Evolutionary conservation across 2,329 filamentous ascomycete species (phyloP).

Genomic region (Alternaria sp.): DNA sequence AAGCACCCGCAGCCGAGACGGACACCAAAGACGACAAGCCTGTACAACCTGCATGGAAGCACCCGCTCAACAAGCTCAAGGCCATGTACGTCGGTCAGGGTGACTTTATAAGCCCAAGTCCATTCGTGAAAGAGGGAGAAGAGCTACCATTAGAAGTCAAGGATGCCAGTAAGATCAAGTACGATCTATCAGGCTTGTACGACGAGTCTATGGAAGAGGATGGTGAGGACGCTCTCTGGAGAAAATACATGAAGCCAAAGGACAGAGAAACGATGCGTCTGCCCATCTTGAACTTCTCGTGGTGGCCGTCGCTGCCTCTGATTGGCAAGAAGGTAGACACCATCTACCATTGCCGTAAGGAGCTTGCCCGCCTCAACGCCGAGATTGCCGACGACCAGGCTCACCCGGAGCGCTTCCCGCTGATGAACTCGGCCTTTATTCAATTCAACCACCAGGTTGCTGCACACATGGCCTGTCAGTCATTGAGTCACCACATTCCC

Average conservation of each 20-base stretch:
- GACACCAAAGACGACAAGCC: slow-evolving; percentile 17
- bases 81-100: slow-evolving; percentile 26
- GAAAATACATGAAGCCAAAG: slow-evolving; percentile 78
- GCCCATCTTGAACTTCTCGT: slow-evolving; percentile 60
- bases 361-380: slow-evolving; percentile 84
- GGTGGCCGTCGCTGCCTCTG: slow-evolving; percentile 79
- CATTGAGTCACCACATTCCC: slow-evolving; percentile 86
- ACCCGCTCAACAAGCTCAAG: slow-evolving; percentile 32
- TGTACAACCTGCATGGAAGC: slow-evolving; percentile 19
- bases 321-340: slow-evolving; percentile 92
- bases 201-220: slow-evolving; percentile 41
- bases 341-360: slow-evolving; percentile 87
- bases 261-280: slow-evolving; percentile 86
- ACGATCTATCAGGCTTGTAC: slow-evolving; percentile 40
- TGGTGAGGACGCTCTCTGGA: slow-evolving; percentile 67
- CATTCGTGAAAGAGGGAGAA: slow-evolving; percentile 48
- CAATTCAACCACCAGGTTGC: slow-evolving; percentile 98
- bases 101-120: slow-evolving; percentile 54
- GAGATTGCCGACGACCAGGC: slow-evolving; percentile 93
- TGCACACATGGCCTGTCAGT: slow-evolving; percentile 97
- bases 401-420: slow-evolving; percentile 81
- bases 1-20: slow-evolving; percentile 25
- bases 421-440: slow-evolving; percentile 97
- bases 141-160: slow-evolving; percentile 42
- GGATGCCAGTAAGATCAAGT: slow-evolving; percentile 34